Evolutionary conservation across 768 basidiomycete species (phyloP), one percentile per base, ranked within the genome.

Genomic region (Suillus americanus): DNA sequence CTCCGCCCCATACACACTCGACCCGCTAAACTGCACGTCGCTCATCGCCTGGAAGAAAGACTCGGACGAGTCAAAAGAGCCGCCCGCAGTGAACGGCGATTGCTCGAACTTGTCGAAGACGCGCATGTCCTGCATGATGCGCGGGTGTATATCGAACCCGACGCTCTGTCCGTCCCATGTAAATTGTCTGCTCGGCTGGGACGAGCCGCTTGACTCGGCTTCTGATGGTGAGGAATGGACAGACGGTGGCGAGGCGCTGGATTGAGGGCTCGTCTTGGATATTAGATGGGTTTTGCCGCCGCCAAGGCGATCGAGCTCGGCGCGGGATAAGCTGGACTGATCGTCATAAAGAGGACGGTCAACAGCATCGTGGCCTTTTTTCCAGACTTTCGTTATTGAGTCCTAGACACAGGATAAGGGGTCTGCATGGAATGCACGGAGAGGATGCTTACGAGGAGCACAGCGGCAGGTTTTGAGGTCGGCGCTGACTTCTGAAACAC

Each of bases 281-380:
- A 83, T 76, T 4, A 84, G 69, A 66, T 78, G 75, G 1, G 87
- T 88, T 68, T 80, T 83, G 3, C 87, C 87, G 23, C 73, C 73
- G 28, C 82, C 82, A 48, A 87, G 73, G 33, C 85, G 80, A 67
- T 87, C 83, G 30, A 88, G 81, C 61, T 88, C 86, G 2, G 77
- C 76, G 35, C 78, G 71, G 5, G 79, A 77, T 60, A 83, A 68
- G 9, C 61, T 65, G 35, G 66, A 65, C 4, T 68, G 59, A 64
- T 71, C 69, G 37, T 71, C 70, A 25, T 71, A 71, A 60, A 61
- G 71, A 50, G 66, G 73, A 63, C 64, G 71, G 57, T 81, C 74
- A 16, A 79, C 67, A 5, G 74, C 77, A 45, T 81, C 81, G 65
- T 81, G 81, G 0, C 82, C 83, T 73, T 82, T 83, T 30, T 70